Base-by-base conservation (phyloP, 176 grass and related monocot genomes). In the Cenchrus americanus region DNA sequence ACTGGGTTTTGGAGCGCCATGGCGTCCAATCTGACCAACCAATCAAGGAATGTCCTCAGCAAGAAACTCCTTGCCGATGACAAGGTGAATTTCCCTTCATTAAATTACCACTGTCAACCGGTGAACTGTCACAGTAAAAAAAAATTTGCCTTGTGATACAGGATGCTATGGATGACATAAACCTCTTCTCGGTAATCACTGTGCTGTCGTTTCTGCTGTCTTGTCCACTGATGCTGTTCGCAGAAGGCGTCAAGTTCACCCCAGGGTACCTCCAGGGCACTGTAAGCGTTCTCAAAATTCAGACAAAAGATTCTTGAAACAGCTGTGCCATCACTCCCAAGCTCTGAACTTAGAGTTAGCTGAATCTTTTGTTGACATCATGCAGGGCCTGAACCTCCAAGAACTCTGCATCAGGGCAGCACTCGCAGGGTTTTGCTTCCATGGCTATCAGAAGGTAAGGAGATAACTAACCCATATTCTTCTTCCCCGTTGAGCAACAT, bases 1-100 rank as follows among this genome's bases (percentile, higher is more conserved):
- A 74, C 80, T 26, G 94, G 94, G 47, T 97, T 97, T 87, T 97
- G 89, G 94, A 97, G 89, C 69, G 91, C 94, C 76, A 94, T 97
- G 91, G 94, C 94, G 7, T 97, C 94, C 8, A 97, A 94, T 75
- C 87, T 97, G 22, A 71, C 85, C 47, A 67, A 91, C 87, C 94
- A 97, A 71, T 90, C 94, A 17, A 92, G 94, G 72, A 97, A 97
- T 50, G 91, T 92, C 12, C 78, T 97, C 48, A 90, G 94, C 89
- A 97, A 97, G 79, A 88, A 87, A 76, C 54, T 94, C 24, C 90
- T 94, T 44, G 87, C 49, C 41, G 86, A 75, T 3, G 78, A 89
- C 73, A 83, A 90, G 94, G 94, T 93, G 66, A 81, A 12, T 34
- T 50, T 69, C 44, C 17, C 18, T 75, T 49, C 14, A 43, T 50